phyloP scores from a whole-genome alignment of 805 yeast genomes.

The Metschnikowia vanudenii region DNA sequence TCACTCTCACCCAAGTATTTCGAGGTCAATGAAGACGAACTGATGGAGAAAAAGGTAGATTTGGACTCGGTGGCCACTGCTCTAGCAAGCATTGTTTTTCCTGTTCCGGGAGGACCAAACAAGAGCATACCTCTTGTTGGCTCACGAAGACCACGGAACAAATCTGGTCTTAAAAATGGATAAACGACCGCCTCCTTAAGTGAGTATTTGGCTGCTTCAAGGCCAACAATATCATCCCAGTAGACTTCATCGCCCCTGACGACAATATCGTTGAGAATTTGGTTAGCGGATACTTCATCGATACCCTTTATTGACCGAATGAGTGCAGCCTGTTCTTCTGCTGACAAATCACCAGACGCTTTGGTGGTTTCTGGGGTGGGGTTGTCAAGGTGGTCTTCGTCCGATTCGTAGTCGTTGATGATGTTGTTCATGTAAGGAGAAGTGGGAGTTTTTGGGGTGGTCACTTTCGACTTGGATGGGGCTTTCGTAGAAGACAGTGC shows the following conservation, averaged over 20 bases:
- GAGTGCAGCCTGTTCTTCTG: conserved; percentile 35
- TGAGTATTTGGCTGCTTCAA: conserved; percentile 83
- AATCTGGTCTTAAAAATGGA: conserved; percentile 91
- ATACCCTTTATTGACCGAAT: conserved; percentile 62
- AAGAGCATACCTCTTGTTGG: conserved; percentile 95
- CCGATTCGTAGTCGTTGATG: conserved; percentile 23
- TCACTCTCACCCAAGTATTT: conserved; percentile 91
- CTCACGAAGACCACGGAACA: conserved; percentile 86
- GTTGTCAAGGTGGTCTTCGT: conserved; percentile 4
- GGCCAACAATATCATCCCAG: conserved; percentile 95
- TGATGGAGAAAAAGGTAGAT: conserved; percentile 87
- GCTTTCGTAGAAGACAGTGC: neutral
- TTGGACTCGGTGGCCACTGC: conserved; percentile 96
- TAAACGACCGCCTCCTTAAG: conserved; percentile 93
- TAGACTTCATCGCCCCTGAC: conserved; percentile 86
- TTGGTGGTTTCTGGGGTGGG: neutral
- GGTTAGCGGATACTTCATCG: conserved; percentile 75
- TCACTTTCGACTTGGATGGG: neutral
- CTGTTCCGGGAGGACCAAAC: conserved; percentile 99
- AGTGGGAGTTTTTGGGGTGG: conserved; percentile 4
- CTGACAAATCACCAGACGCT: conserved; percentile 12
- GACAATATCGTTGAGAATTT: conserved; percentile 83
- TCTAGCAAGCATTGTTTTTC: conserved; percentile 94
- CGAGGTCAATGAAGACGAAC: conserved; percentile 87
- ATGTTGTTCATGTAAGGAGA: conserved; percentile 30